phyloP scores from a whole-genome alignment of 768 basidiomycete species.

The Boletus vermiculosoides region DNA sequence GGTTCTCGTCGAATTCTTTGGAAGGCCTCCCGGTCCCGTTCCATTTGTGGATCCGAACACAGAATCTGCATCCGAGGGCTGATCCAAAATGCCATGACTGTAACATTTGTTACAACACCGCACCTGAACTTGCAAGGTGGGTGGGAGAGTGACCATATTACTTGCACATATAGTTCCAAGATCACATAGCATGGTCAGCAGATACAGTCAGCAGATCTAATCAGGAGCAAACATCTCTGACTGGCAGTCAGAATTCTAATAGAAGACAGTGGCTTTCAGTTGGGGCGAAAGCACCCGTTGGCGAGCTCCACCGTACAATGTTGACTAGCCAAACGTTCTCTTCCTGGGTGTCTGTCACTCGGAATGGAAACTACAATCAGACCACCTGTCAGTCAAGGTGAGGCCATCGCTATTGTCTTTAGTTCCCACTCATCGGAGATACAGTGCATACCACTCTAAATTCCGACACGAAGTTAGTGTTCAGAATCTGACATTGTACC shows the following conservation, averaged over 20 bases:
- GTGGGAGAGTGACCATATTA: not conserved
- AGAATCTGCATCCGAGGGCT: not conserved
- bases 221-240: not conserved
- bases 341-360: constrained; percentile 5
- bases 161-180: not conserved
- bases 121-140: not conserved
- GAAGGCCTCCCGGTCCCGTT: not conserved
- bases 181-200: not conserved
- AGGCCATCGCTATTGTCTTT: constrained; percentile 19
- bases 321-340: not conserved
- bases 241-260: constrained; percentile 6
- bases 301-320: constrained; percentile 3
- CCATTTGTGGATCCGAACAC: constrained; percentile 1
- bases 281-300: not conserved
- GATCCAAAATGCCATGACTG: not conserved
- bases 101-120: not conserved
- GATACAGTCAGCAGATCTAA: not conserved
- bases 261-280: not conserved
- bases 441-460: not conserved
- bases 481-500: not conserved
- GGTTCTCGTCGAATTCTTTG: not conserved
- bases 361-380: constrained; percentile 12
- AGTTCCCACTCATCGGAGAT: constrained; percentile 12
- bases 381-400: constrained; percentile 19
- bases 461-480: constrained; percentile 8